Conservation (phyloP, 768 basidiomycete genomes). For the Porphyrellus cyaneotinctus region DNA sequence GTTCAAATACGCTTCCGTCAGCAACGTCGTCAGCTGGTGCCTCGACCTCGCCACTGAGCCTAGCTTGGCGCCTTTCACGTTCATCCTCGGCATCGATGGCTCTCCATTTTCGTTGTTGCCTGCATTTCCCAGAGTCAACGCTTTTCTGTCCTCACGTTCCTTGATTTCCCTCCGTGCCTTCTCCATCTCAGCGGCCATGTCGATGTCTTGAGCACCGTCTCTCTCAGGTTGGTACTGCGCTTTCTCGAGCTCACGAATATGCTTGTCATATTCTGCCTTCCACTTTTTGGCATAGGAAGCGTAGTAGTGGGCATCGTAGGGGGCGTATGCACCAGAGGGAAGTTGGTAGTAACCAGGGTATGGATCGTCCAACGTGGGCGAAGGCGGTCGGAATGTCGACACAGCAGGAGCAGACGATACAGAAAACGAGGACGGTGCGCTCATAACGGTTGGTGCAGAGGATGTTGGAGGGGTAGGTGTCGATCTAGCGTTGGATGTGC, state of each 20-base stretch:
- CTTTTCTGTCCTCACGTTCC: slow-evolving; percentile 73
- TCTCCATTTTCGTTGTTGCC: slow-evolving; percentile 40
- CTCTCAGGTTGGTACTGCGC: slow-evolving; percentile 49
- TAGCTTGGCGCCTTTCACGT: slow-evolving; percentile 72
- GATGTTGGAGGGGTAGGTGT: not conserved
- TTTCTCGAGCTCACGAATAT: slow-evolving; percentile 72
- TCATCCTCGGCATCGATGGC: slow-evolving; percentile 70
- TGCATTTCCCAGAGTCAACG: slow-evolving; percentile 58
- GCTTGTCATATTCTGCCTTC: slow-evolving; percentile 66
- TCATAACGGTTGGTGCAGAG: slow-evolving; percentile 3
- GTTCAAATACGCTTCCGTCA: slow-evolving; percentile 81
- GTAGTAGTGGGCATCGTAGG: slow-evolving; percentile 69
- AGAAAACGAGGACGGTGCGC: slow-evolving; percentile 52
- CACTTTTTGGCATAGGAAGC: slow-evolving; percentile 65
- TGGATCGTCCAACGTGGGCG: slow-evolving; percentile 68
- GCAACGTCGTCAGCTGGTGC: slow-evolving; percentile 75
- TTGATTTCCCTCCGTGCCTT: slow-evolving; percentile 69
- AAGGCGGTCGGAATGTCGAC: slow-evolving; percentile 65
- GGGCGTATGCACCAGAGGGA: slow-evolving; percentile 76
- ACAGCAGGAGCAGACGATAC: slow-evolving; percentile 67
- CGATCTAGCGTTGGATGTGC: slow-evolving; percentile 1
- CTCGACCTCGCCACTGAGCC: slow-evolving; percentile 66
- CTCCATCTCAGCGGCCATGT: slow-evolving; percentile 75
- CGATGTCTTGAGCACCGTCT: slow-evolving; percentile 52
- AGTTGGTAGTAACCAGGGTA: slow-evolving; percentile 87